Base-by-base conservation (phyloP, 2,329 filamentous ascomycete species). In the Metarhizium guizhouense region DNA sequence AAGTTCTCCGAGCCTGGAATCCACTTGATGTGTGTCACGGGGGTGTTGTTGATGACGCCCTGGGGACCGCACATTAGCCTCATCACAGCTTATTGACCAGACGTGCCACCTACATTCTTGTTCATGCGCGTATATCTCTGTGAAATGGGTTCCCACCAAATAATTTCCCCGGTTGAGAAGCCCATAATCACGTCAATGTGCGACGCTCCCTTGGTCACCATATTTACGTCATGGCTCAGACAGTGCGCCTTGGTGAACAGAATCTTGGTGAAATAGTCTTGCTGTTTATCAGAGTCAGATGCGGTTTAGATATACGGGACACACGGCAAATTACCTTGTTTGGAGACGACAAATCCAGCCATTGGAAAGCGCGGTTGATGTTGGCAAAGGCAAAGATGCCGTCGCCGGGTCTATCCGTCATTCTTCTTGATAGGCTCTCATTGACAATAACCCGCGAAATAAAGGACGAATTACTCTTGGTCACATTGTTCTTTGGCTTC, bases 381-480 rank as follows among this genome's bases (percentile, higher is more conserved):
- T 99, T 99, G 51, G 88, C 91, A 76, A 99, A 97, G 2, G 87
- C 89, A 71, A 94, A 95, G 3, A 94, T 71, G 1, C 91, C 92
- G 60, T 94, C 88, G 2, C 78, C 77, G 13, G 85, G 83, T 59
- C 90, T 85, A 36, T 97, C 94, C 51, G 83, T 81, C 59, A 97
- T 72, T 60, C 88, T 85, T 72, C 94, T 95, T 25, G 81, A 79
- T 54, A 95, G 72, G 4, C 80, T 79, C 64, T 99, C 94, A 65
- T 96, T 89, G 16, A 91, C 86, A 60, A 97, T 96, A 36, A 96
- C 93, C 54, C 94, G 79, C n/a, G 93, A 96, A 34, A 99, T 94
- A 67, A 96, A 99, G 0, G 93, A 96, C 10, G 94, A 99, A 71
- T 96, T 97, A 74, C 91, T 97, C 77, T 99, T 99, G 53, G 93